These are phyloP conservation scores for Epichloe amarillans DNA, from an alignment of 2,329 filamentous ascomycete genomes.

Conservation along the genomic window DNA sequence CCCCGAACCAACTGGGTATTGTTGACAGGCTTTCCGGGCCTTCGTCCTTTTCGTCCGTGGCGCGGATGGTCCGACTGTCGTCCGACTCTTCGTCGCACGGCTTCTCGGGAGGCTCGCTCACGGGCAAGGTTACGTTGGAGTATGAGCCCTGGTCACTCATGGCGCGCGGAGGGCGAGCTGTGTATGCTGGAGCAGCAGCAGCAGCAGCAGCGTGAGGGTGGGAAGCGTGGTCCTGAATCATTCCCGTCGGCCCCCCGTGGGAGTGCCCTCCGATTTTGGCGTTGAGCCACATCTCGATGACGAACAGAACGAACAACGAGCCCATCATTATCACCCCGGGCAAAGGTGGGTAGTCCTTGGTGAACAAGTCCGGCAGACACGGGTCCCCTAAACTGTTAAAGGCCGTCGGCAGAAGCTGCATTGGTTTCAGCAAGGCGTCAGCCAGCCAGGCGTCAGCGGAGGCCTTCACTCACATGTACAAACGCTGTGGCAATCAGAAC, in stretches of 20 bases:
- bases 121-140: neutral
- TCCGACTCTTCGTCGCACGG: neutral
- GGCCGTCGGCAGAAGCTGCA: constrained; percentile 43
- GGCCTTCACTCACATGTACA: constrained; percentile 40
- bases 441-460: constrained; percentile 1
- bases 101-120: neutral
- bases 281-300: constrained; percentile 49
- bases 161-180: neutral
- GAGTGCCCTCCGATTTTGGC: constrained; percentile 44
- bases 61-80: neutral
- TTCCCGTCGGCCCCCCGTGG: constrained; percentile 42
- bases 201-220: neutral
- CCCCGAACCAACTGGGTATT: constrained; percentile 50
- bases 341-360: constrained; percentile 44
- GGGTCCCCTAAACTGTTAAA: constrained; percentile 38
- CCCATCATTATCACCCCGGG: constrained; percentile 54
- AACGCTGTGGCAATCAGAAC: constrained; percentile 62
- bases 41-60: constrained; percentile 12
- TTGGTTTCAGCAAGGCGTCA: neutral
- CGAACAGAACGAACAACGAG: constrained; percentile 46
- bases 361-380: constrained; percentile 47
- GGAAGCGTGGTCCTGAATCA: neutral
- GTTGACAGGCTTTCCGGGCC: constrained; percentile 13
- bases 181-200: neutral
- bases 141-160: neutral